phyloP scores from a whole-genome alignment of 306 rosid genomes.

The Cicer bijugum region DNA sequence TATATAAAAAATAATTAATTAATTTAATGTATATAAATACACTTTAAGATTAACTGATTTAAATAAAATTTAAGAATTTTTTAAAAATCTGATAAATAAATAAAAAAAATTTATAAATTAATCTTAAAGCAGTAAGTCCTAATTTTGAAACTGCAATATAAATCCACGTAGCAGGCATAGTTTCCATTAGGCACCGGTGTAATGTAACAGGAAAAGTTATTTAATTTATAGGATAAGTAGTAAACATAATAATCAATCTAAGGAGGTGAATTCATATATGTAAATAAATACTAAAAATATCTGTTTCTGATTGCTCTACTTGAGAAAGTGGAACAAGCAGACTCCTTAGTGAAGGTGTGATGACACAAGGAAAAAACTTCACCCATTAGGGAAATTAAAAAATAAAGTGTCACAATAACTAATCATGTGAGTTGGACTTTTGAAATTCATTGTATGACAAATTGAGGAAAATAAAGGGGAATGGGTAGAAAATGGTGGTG shows the following conservation, averaged over 20 bases:
- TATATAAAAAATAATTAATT: too few species aligned
- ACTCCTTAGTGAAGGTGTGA: slow-evolving; percentile 29
- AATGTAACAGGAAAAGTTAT: too few species aligned
- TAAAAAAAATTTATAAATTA: too few species aligned
- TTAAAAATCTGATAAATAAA: too few species aligned
- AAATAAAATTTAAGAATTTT: too few species aligned
- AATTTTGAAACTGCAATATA: too few species aligned
- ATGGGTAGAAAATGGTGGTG: slow-evolving; percentile 49
- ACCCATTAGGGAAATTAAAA: not conserved
- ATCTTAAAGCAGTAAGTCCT: too few species aligned
- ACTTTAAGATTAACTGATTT: too few species aligned
- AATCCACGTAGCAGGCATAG: too few species aligned
- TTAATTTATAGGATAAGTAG: not conserved
- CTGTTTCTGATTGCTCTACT: slow-evolving; percentile 17
- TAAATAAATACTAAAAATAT: slow-evolving; percentile 24
- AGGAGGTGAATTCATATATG: slow-evolving; percentile 20
- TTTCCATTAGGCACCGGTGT: too few species aligned
- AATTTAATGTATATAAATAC: too few species aligned
- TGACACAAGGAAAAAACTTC: slow-evolving; percentile 34
- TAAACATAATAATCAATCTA: not conserved
- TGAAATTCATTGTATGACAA: slow-evolving; percentile 34
- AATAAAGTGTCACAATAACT: slow-evolving; percentile 34
- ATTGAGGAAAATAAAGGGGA: not conserved
- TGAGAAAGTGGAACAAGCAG: slow-evolving; percentile 50
- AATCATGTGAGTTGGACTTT: slow-evolving; percentile 50